Percentiles rank a stretch among this genome's conserved stretches.
These are phyloP conservation scores for Williopsis jadinii DNA, from an alignment of 1,139 yeast species.

Conservation along the genomic window DNA sequence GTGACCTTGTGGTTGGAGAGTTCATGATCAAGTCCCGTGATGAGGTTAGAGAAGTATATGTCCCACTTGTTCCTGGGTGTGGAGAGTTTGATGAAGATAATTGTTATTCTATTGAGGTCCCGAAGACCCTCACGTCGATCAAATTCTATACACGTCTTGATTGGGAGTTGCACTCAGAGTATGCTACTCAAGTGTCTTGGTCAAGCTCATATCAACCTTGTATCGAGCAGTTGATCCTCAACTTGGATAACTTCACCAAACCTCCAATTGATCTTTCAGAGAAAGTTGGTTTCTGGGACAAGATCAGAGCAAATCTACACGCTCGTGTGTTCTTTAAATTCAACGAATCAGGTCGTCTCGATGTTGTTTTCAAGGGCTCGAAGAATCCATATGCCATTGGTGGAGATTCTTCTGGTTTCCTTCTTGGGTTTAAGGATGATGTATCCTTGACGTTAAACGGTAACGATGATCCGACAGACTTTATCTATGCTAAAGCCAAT, in stretches of 20 bases:
- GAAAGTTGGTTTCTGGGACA: slow-evolving; percentile 76
- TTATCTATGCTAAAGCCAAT: slow-evolving; percentile 59
- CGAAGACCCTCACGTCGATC: slow-evolving; percentile 72
- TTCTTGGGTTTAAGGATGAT: slow-evolving; percentile 67
- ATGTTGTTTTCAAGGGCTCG: slow-evolving; percentile 57
- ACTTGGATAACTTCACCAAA: slow-evolving; percentile 77
- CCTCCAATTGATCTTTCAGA: slow-evolving; percentile 83
- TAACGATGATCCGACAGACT: slow-evolving; percentile 51
- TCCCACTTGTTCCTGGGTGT: slow-evolving; percentile 52
- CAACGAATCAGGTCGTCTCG: slow-evolving; percentile 46
- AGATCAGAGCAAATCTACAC: slow-evolving; percentile 54
- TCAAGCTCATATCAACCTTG: slow-evolving; percentile 83
- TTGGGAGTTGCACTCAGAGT: slow-evolving; percentile 46
- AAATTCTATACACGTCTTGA: slow-evolving; percentile 62
- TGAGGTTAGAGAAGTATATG: slow-evolving; percentile 51
- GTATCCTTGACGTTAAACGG: slow-evolving; percentile 57
- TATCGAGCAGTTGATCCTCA: slow-evolving; percentile 72
- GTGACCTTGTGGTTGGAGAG: slow-evolving; percentile 53
- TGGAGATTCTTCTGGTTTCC: slow-evolving; percentile 72
- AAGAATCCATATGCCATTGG: slow-evolving; percentile 67
- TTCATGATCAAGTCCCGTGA: slow-evolving; percentile 36
- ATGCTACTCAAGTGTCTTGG: slow-evolving; percentile 73
- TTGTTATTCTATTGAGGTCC: slow-evolving; percentile 55
- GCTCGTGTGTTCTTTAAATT: slow-evolving; percentile 43
- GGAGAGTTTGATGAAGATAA: slow-evolving; percentile 31